Conservation (phyloP, 1,284 basidiomycete species). For the Vanrija sp. region DNA sequence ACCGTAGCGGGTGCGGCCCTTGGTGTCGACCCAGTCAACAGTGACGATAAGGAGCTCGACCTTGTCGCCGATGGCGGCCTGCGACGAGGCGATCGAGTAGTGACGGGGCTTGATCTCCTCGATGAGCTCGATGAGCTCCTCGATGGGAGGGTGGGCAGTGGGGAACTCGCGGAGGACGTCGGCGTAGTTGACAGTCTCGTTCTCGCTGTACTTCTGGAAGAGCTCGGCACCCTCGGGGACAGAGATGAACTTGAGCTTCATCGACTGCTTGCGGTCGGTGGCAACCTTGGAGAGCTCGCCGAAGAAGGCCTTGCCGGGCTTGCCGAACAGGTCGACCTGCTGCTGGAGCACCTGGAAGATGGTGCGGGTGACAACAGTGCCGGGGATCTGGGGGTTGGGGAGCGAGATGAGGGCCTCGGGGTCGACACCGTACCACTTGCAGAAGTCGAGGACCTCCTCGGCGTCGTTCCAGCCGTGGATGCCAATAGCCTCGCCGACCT, state of each 20-base stretch:
- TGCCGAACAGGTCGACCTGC: constrained; percentile 93
- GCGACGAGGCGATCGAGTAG: constrained; percentile 94
- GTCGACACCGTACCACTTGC: constrained; percentile 84
- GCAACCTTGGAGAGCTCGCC: constrained; percentile 78
- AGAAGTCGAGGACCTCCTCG: constrained; percentile 82
- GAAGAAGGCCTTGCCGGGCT: constrained; percentile 94
- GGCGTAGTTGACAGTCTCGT: constrained; percentile 91
- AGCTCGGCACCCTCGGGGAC: constrained; percentile 84
- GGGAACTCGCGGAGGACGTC: constrained; percentile 78
- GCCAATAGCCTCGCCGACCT: constrained; percentile 93
- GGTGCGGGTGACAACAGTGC: constrained; percentile 70
- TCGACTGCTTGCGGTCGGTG: constrained; percentile 65
- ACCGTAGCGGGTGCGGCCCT: constrained; percentile 74
- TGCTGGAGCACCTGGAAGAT: constrained; percentile 93
- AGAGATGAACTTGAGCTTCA: constrained; percentile 86
- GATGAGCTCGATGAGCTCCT: constrained; percentile 78
- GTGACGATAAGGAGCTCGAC: constrained; percentile 94
- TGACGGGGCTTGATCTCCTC: constrained; percentile 96
- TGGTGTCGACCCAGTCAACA: constrained; percentile 86
- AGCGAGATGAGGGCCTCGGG: constrained; percentile 77
- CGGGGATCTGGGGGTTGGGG: constrained; percentile 57
- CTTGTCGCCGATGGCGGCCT: constrained; percentile 87
- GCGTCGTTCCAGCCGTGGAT: constrained; percentile 98
- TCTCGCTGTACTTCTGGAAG: constrained; percentile 93
- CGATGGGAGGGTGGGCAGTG: constrained; percentile 73